These are phyloP conservation scores for Eutypella sp. DNA, from an alignment of 2,329 filamentous ascomycete genomes.

Conservation along the genomic window DNA sequence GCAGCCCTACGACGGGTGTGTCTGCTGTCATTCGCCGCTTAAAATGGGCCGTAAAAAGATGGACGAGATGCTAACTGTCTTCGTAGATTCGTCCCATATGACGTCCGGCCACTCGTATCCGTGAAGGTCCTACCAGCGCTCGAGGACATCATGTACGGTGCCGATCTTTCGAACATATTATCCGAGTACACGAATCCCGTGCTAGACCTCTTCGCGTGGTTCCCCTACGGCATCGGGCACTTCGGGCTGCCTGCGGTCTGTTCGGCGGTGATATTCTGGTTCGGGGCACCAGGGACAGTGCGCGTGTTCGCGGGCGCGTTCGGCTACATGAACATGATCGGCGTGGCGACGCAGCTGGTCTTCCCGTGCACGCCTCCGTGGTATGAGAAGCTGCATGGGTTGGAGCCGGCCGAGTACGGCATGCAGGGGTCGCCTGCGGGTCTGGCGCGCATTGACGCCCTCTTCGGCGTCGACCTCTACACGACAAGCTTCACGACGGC, in stretches of 20 bases:
- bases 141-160: conserved; percentile 94
- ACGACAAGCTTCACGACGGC: conserved; percentile 88
- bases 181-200: conserved; percentile 81
- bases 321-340: conserved; percentile 86
- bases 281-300: conserved; percentile 77
- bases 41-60: neutral
- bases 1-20: neutral
- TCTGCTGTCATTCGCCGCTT: neutral
- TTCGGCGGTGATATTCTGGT: conserved; percentile 77
- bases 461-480: conserved; percentile 90
- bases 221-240: conserved; percentile 88
- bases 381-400: conserved; percentile 91
- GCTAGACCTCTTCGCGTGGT: conserved; percentile 84
- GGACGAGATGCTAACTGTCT: neutral
- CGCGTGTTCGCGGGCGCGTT: conserved; percentile 83
- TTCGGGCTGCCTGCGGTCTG: conserved; percentile 81
- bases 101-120: conserved; percentile 90
- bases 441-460: conserved; percentile 78
- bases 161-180: conserved; percentile 92
- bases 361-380: conserved; percentile 95
- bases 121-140: conserved; percentile 89
- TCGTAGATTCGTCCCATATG: conserved; percentile 76
- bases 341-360: conserved; percentile 80
- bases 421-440: conserved; percentile 88
- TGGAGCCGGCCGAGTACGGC: conserved; percentile 87